These are phyloP conservation scores for Lophium mytilinum DNA, from an alignment of 495 filamentous ascomycete genomes.

Conservation along the genomic window DNA sequence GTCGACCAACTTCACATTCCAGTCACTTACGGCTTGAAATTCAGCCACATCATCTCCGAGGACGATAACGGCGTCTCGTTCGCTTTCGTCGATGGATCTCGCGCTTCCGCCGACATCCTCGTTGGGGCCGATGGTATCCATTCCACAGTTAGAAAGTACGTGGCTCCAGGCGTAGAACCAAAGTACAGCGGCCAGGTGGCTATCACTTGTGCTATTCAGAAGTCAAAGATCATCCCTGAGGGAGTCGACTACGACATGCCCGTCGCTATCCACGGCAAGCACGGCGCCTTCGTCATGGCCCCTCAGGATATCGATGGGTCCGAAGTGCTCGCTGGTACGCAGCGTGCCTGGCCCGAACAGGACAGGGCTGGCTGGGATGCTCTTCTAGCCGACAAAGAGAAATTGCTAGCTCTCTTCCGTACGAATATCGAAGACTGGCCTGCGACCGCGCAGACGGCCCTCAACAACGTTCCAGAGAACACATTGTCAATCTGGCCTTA, in stretches of 20 bases:
- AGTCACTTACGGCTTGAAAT: conserved; percentile 39
- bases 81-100: conserved; percentile 11
- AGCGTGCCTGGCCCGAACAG: conserved; percentile 30
- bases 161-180: conserved; percentile 7
- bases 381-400: conserved; percentile 31
- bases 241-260: conserved; percentile 34
- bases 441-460: conserved; percentile 32
- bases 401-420: conserved; percentile 33
- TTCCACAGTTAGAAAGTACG: conserved; percentile 14
- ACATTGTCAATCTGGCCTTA: conserved; percentile 34
- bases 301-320: conserved; percentile 40
- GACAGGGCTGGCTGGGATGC: conserved; percentile 35
- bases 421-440: conserved; percentile 30
- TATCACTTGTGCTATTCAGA: conserved; percentile 9
- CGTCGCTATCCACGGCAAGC: conserved; percentile 36
- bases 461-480: conserved; percentile 21
- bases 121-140: conserved; percentile 20
- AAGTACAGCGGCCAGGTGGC: conserved; percentile 4
- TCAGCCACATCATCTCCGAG: conserved; percentile 34
- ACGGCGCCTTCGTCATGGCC: conserved; percentile 41
- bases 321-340: conserved; percentile 39
- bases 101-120: conserved; percentile 3
- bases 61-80: conserved; percentile 33
- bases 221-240: not conserved
- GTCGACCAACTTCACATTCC: conserved; percentile 33